phyloP scores from a whole-genome alignment of 768 basidiomycete species.

The Kwoniella bestiolae region DNA sequence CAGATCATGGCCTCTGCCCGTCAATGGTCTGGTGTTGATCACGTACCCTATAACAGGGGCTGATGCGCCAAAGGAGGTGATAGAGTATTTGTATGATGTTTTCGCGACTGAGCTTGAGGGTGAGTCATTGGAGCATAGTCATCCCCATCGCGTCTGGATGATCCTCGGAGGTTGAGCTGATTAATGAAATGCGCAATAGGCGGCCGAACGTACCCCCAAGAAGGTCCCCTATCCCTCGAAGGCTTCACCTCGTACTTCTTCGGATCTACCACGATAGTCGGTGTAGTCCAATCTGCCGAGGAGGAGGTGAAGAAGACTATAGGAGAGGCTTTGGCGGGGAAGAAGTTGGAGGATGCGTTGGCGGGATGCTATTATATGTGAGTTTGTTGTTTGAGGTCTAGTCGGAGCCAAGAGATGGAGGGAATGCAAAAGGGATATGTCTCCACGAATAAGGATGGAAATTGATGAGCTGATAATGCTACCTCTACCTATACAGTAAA shows the following conservation, averaged over 20 bases:
- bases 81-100: conserved; percentile 66
- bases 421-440: no score
- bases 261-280: conserved; percentile 74
- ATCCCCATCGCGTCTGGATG: neutral
- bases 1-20: conserved; percentile 60
- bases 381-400: conserved; percentile 17
- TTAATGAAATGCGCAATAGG: conserved; percentile 24
- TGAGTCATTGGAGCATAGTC: conserved; percentile 24
- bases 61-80: conserved; percentile 62
- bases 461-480: neutral
- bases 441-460: no score
- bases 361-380: conserved; percentile 62
- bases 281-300: conserved; percentile 58
- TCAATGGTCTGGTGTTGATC: conserved; percentile 56
- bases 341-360: conserved; percentile 62
- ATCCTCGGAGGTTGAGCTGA: neutral
- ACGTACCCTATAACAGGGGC: conserved; percentile 64
- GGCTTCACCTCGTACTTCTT: conserved; percentile 78
- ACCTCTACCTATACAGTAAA: conserved; percentile 47
- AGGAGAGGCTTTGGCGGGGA: conserved; percentile 39
- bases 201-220: conserved; percentile 85
- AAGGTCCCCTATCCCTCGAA: conserved; percentile 61
- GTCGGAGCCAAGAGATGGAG: no score
- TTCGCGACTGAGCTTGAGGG: conserved; percentile 77
- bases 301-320: conserved; percentile 32